Conservation (phyloP, 2,329 filamentous ascomycete species). For the Aureobasidium sp. region DNA sequence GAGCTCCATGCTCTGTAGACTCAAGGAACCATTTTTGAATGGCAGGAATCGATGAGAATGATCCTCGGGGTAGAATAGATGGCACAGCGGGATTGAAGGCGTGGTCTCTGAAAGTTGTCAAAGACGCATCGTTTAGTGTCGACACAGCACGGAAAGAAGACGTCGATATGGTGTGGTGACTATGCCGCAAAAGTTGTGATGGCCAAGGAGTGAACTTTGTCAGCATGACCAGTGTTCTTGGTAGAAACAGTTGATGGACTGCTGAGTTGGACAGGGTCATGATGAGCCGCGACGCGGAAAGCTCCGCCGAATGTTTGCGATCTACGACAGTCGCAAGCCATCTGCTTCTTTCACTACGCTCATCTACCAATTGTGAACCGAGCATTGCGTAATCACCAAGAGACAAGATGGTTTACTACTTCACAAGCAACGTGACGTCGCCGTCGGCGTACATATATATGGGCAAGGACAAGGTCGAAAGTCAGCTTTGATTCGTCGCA, state of each 20-base stretch:
- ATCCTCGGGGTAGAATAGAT: conserved; percentile 51
- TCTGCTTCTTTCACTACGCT: neutral
- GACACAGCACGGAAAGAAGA: conserved; percentile 26
- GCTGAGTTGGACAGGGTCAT: neutral
- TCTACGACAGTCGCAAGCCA: neutral
- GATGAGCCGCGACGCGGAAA: conserved; percentile 6
- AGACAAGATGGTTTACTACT: conserved; percentile 89
- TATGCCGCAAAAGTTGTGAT: conserved; percentile 5
- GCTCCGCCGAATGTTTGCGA: conserved; percentile 14
- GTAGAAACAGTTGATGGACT: neutral
- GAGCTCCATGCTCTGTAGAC: conserved; percentile 28
- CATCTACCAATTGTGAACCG: neutral
- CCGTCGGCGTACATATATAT: conserved; percentile 93
- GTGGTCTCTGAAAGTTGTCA: conserved; percentile 54
- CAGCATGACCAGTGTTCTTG: conserved; percentile 7
- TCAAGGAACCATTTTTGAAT: conserved; percentile 65
- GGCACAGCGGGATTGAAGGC: conserved; percentile 63
- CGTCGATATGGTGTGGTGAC: conserved; percentile 22
- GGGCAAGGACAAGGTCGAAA: conserved; percentile 99
- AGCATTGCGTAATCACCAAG: neutral
- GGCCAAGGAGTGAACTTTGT: neutral
- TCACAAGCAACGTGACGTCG: conserved; percentile 84
- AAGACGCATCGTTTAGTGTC: conserved; percentile 29
- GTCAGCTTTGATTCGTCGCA: conserved; percentile 57
- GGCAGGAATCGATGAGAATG: conserved; percentile 57